These are phyloP conservation scores for Aureobasidium musti DNA, from an alignment of 2,329 filamentous ascomycete genomes.

Conservation along the genomic window DNA sequence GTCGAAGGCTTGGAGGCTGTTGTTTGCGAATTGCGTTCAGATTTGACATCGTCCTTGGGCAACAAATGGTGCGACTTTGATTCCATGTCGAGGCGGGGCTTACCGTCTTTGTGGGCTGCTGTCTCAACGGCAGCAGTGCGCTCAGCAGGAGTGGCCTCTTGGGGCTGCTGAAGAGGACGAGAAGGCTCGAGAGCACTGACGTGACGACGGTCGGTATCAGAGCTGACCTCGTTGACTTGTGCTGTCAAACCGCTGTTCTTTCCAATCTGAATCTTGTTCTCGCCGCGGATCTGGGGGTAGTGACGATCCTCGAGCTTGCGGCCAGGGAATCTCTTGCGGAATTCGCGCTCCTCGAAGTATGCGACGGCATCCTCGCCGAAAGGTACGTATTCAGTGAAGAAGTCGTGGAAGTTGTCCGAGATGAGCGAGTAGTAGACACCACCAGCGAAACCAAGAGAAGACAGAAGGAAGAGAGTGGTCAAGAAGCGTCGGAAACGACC, in stretches of 20 bases:
- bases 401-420: conserved; percentile 98
- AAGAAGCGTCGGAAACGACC: conserved; percentile 75
- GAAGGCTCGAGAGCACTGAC: conserved; percentile 60
- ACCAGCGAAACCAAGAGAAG: conserved; percentile 76
- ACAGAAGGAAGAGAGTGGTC: conserved; percentile 73
- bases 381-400: conserved; percentile 96
- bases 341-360: conserved; percentile 94
- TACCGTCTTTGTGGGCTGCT: conserved; percentile 21
- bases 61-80: conserved; percentile 32
- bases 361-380: conserved; percentile 93
- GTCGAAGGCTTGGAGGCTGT: conserved; percentile 31
- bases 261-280: conserved; percentile 77
- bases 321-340: conserved; percentile 77
- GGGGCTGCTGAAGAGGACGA: conserved; percentile 42
- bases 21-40: conserved; percentile 35
- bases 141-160: conserved; percentile 32
- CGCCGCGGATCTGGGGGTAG: conserved; percentile 54
- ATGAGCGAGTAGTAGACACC: conserved; percentile 91
- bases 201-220: conserved; percentile 62
- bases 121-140: conserved; percentile 37
- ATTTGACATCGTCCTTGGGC: conserved; percentile 34
- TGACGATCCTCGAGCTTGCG: conserved; percentile 46
- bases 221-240: conserved; percentile 59
- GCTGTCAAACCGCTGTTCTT: conserved; percentile 84
- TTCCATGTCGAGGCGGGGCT: conserved; percentile 35